Evolutionary conservation across 768 basidiomycete genomes (phyloP), one percentile per base, ranked within the genome.

Genomic region (Trametes gibbosa): DNA sequence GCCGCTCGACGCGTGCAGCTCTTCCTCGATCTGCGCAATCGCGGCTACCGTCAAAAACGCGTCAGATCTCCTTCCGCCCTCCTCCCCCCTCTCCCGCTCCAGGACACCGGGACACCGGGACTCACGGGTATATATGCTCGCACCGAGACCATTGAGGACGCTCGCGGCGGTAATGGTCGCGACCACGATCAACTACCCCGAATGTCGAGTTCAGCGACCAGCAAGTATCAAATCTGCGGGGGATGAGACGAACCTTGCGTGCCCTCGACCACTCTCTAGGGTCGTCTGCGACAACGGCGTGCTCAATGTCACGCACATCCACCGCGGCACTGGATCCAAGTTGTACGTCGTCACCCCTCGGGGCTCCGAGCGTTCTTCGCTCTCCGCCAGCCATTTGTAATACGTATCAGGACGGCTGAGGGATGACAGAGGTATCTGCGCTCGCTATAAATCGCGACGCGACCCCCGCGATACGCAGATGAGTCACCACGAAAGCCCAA

Each of bases 41-140:
- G 84, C 82, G 43, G 89, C 88, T 90, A 56, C 47, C 24, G 32
- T 39, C 17, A 1, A 19, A 46, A 5, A 57, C 1, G 42, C 59
- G 5, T 24, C 21, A 24, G n/a, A n/a, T n/a, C n/a, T n/a, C n/a
- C n/a, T n/a, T n/a, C n/a, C n/a, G n/a, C n/a, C n/a, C n/a, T n/a
- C n/a, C n/a, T n/a, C n/a, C n/a, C n/a, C n/a, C n/a, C n/a, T n/a
- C 19, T 13, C 12, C 21, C 13, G 12, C 10, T 21, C 42, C 1
- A 10, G 21, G 3, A 6, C 12, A 24, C 23, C 14, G 47, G 56
- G 29, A 35, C 41, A 9, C 23, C 21, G 27, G 8, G 4, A 37
- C 46, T 70, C 56, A 86, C 84, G 85, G 69, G 85, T 88, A 63
- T 85, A 85, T 43, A 86, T 84, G 61, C 80, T 86, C 0, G 73